Base-by-base conservation (phyloP, 495 filamentous ascomycete species). In the Trichodelitschia bisporula region DNA sequence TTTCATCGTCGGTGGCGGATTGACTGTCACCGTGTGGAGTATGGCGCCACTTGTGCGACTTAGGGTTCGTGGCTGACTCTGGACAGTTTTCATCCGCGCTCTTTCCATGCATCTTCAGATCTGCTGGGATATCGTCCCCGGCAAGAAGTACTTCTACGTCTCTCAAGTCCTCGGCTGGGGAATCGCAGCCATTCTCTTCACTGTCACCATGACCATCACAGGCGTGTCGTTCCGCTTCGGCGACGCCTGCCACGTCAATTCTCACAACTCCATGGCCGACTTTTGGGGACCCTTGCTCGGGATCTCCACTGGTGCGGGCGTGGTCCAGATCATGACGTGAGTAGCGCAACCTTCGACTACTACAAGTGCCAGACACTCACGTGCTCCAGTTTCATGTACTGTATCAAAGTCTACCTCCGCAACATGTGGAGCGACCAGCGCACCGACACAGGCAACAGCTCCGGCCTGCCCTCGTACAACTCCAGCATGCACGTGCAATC, bases 221-320 rank as follows among this genome's bases (percentile, higher is more conserved):
- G 86, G 86, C 14, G 78, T 92, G 5, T 93, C 84, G 1, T 95
- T 79, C 52, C 66, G 86, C 32, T 92, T 93, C 44, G 89, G 86
- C 11, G 58, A 65, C 26, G 74, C 78, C 6, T 97, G 86, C 51
- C 80, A 90, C 42, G 83, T 93, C 55, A 92, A 92, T 54, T 72
- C 82, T 43, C 55, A 66, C 26, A 59, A 80, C 44, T 77, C 75
- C 25, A 47, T 80, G 34, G 58, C 70, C 18, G 77, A 77, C 41
- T 86, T 92, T 44, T 97, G 86, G 86, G 73, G 76, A 14, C 86
- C 86, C 1, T 43, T 95, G 26, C 61, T 95, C 40, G 64, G 67
- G 9, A 74, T 92, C 42, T 63, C 79, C 4, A 75, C 64, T 15
- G 59, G 72, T 4, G 71, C 82, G 0, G 65, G 83, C 33, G 57